Base-by-base conservation (phyloP, 257 asterid species). In the Nicotiana attenuata region DNA sequence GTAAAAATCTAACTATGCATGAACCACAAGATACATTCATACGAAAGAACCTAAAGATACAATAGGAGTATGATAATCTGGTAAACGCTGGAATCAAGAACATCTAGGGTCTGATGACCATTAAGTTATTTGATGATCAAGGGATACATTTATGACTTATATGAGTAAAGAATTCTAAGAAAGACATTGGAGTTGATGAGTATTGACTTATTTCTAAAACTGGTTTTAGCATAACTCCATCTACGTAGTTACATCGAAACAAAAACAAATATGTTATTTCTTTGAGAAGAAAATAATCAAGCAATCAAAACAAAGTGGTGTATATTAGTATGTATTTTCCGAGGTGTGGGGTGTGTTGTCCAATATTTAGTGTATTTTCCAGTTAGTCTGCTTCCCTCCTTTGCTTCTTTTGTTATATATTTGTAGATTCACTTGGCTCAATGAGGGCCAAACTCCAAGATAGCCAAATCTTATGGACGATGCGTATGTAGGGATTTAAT, bases 361-460 rank as follows among this genome's bases (percentile, higher is more conserved):
- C 55, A 35, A 35, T 67, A 33, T 67, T 35, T 67, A 38, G 15
- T 67, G 76, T 67, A 33, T 68, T 69, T 69, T 41, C 77, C 22
- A 35, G 55, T 19, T 82, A 80, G 81, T 80, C 80, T 82, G 45
- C 45, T 38, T 38, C 10, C 45, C 45, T 7, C 41, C 9, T 35
- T 35, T 35, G 41, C 73, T 75, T 83, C 66, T 69, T 79, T 68
- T 82, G 88, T 79, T 35, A 7, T 7, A 38, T 50, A 69, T 85
- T 83, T 83, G 17, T 69, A 53, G 78, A 81, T 82, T 78, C 89
- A 88, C 91, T 82, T 84, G 91, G 91, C 91, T 87, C 91, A 85
- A 90, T 86, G 90, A 68, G 76, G 87, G 85, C 85, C 90, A 81
- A 85, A 78, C 67, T 77, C 83, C 92, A 52, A 87, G 88, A 76